A percentile compares a stretch with the other conserved stretches of the same genome.
These are phyloP conservation scores for Rutstroemia sp. DNA, from an alignment of 2,329 filamentous ascomycete genomes.

Conservation along the genomic window DNA sequence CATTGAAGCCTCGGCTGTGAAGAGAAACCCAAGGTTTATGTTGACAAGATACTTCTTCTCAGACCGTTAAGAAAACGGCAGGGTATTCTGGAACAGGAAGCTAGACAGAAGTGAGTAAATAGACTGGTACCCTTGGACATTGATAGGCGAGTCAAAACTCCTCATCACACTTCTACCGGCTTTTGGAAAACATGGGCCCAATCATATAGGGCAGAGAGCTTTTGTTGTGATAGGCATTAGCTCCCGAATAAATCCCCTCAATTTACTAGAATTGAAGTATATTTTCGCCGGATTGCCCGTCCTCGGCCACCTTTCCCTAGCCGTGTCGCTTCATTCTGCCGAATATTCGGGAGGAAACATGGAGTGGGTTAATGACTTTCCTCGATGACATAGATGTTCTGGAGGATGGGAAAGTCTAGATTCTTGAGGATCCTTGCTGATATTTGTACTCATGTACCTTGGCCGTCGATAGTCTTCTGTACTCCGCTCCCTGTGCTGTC, in stretches of 20 bases:
- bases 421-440: not conserved
- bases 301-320: no score
- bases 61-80: not conserved
- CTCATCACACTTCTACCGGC: no score
- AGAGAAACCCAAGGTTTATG: not conserved
- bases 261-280: no score
- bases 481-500: not conserved
- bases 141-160: not conserved
- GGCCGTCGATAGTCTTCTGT: constrained; percentile 1
- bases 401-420: not conserved
- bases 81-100: not conserved
- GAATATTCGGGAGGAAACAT: not conserved
- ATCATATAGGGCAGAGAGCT: not conserved
- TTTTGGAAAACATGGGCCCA: not conserved
- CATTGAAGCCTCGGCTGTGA: no score
- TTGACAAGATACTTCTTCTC: not conserved
- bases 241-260: no score
- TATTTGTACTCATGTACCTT: not conserved
- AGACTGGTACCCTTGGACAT: constrained; percentile 1
- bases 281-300: no score
- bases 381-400: not conserved
- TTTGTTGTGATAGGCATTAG: no score
- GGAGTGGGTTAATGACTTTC: no score
- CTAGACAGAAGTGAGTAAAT: constrained; percentile 4
- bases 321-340: not conserved